phyloP scores from a whole-genome alignment of 2,329 filamentous ascomycete species.

The Madurella fahalii region DNA sequence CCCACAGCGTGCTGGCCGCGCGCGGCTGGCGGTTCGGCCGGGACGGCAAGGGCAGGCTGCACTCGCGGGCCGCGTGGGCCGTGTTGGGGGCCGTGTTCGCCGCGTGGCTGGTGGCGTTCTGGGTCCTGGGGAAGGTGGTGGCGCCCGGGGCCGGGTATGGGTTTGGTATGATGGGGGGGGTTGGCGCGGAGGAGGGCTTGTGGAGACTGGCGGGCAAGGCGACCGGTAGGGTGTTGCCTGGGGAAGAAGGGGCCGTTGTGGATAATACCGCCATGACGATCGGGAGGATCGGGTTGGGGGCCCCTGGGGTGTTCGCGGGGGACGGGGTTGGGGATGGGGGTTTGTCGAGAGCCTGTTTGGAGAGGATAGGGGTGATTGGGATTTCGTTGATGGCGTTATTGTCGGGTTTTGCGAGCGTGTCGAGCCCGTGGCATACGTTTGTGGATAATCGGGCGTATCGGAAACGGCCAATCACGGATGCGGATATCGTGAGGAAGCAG shows the following conservation, averaged over 20 bases:
- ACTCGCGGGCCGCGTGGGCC: slow-evolving; percentile 55
- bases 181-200: slow-evolving; percentile 7
- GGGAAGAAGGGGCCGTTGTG: slow-evolving; percentile 20
- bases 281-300: slow-evolving; percentile 19
- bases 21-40: slow-evolving; percentile 61
- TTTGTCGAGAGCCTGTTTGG: slow-evolving; percentile 53
- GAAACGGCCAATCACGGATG: slow-evolving; percentile 62
- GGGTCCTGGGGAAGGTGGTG: slow-evolving; percentile 66
- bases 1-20: slow-evolving; percentile 59
- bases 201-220: slow-evolving; percentile 3
- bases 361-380: slow-evolving; percentile 77
- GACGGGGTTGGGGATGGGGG: slow-evolving; percentile 27
- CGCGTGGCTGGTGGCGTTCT: slow-evolving; percentile 70
- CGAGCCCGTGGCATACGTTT: slow-evolving; percentile 81
- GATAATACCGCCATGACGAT: slow-evolving; percentile 32
- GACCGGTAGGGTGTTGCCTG: neutral
- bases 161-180: slow-evolving; percentile 19
- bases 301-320: slow-evolving; percentile 8
- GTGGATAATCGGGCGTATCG: slow-evolving; percentile 51
- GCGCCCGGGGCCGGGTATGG: slow-evolving; percentile 35
- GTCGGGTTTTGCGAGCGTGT: slow-evolving; percentile 87
- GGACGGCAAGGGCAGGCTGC: slow-evolving; percentile 51
- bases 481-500: slow-evolving; percentile 72
- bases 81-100: slow-evolving; percentile 60
- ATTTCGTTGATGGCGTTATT: slow-evolving; percentile 82